Base-by-base conservation (phyloP, 805 yeast species). In the Yamadazyma scolyti region DNA sequence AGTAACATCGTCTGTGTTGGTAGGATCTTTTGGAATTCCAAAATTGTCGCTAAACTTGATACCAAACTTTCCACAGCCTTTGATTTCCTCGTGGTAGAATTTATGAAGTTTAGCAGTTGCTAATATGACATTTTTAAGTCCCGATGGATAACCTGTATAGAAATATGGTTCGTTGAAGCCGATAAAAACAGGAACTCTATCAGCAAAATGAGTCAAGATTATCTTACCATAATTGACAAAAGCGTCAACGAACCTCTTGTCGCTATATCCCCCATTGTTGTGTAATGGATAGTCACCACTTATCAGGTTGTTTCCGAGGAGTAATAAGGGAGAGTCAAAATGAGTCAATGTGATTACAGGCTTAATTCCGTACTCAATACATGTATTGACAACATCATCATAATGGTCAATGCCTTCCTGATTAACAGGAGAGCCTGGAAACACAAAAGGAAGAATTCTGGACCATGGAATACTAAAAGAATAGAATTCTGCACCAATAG, bases 381-480 rank as follows among this genome's bases (percentile, higher is more conserved):
- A 46, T 24, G 50, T 46, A 20, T 46, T 44, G 14, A 46, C 33
- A 6, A 44, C n/a, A 28, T 40, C 51, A 23, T 44, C 44, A 27
- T 54, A 43, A 36, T 50, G 51, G 30, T 53, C 47, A 23, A 56
- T 36, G 14, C 45, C 57, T 25, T 54, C 46, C 24, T 52, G 23
- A 39, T 57, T 56, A 23, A 54, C 54, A 30, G 54, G 55, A 13
- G 55, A 35, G 8, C 59, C 60, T 4, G 50, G 50, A 8, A 46
- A 23, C 16, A 45, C 56, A 28, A 50, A 49, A 4, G 64, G 65
- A 20, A 56, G 39, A 12, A 59, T 54, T 35, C 65, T 43, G 9
- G 59, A 41, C 63, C 64, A 59, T 5, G 64, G 55, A 28, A 59
- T 50, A 6, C 58, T 35, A 40, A 59, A 43, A 6, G 62, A 55